Base-by-base conservation (phyloP, 179 eudicot genomes). In the Heliamphora pulchella region DNA sequence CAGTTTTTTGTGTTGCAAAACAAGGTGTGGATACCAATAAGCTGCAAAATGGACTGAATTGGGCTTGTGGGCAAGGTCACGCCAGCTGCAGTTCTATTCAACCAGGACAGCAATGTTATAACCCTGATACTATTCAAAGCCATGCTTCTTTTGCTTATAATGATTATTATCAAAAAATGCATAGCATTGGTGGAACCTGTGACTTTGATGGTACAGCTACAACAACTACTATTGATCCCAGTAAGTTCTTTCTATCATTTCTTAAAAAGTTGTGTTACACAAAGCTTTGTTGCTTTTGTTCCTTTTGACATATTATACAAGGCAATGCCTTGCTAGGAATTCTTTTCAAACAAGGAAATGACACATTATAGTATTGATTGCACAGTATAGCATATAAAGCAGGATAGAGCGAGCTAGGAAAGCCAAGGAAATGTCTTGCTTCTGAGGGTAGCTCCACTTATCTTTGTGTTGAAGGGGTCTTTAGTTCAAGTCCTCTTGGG, bases 71-170 rank as follows among this genome's bases (percentile, higher is more conserved):
- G 15, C 89, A 80, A 2, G 98, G 96, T 55, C 90, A 82, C 75
- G 99, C 98, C 53, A 87, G 94, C 70, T 96, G 99, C 77, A 76
- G 85, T 41, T 93, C 94, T 64, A 88, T 96, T 86, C 99, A 96
- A 82, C 63, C 83, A 58, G 96, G 96, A 51, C 82, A 85, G 47
- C 90, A 90, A 1, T 96, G 99, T 79, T 96, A 89, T 78, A 75
- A 80, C 55, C 99, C 99, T 15, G 85, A 96, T 84, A 96, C 87
- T 13, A 8, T 88, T 44, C 81, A 86, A 78, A 91, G 88, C 74
- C 99, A 96, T 83, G 98, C 99, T 78, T 96, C 99, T 47, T 96
- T 87, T 83, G 99, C 98, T 64, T 96, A 83, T 75, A 94, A 96
- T 74, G 93, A 92, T 83, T 96, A 96, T 85, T 96, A 91, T 82